Evolutionary conservation across 2,329 filamentous ascomycete genomes (phyloP).

Genomic region (Aspergillus intermedius): DNA sequence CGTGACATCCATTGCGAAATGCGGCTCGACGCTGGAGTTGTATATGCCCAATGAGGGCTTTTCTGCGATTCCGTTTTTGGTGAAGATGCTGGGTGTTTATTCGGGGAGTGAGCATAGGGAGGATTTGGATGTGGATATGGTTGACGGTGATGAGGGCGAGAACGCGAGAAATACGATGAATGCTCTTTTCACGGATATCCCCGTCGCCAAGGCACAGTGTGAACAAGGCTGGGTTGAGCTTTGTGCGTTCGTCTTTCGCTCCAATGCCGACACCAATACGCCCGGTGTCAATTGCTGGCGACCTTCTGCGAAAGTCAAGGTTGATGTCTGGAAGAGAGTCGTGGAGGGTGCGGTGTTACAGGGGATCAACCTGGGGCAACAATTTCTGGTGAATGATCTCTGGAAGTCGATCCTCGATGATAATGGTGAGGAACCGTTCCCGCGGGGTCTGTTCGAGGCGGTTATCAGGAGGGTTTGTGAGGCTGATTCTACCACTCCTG

Average conservation of each 20-base stretch:
- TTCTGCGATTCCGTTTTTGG: slow-evolving; percentile 25
- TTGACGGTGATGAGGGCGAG: slow-evolving; percentile 20
- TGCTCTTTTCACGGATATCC: slow-evolving; percentile 44
- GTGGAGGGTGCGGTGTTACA: slow-evolving; percentile 35
- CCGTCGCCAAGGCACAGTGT: slow-evolving; percentile 48
- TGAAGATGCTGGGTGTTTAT: slow-evolving; percentile 25
- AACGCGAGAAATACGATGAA: slow-evolving; percentile 24
- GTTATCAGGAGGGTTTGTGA: slow-evolving; percentile 31
- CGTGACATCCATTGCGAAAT: slow-evolving; percentile 39
- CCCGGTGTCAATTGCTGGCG: slow-evolving; percentile 30
- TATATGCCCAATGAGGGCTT: slow-evolving; percentile 27
- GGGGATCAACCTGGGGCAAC: slow-evolving; percentile 34
- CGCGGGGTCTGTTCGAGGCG: slow-evolving; percentile 32
- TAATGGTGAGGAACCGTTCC: slow-evolving; percentile 26
- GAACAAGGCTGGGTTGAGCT: slow-evolving; percentile 45
- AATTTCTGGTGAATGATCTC: slow-evolving; percentile 36
- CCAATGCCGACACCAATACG: not conserved
- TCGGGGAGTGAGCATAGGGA: slow-evolving; percentile 15
- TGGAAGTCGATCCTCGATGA: slow-evolving; percentile 36
- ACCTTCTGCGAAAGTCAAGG: slow-evolving; percentile 43
- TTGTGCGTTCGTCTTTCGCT: slow-evolving; percentile 46
- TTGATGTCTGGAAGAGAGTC: slow-evolving; percentile 44
- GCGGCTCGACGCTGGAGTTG: slow-evolving; percentile 42
- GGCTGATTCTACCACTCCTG: slow-evolving; percentile 14
- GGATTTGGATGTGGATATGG: slow-evolving; percentile 13